phyloP scores from a whole-genome alignment of 495 filamentous ascomycete species.

The Aspergillus kassunensis region DNA sequence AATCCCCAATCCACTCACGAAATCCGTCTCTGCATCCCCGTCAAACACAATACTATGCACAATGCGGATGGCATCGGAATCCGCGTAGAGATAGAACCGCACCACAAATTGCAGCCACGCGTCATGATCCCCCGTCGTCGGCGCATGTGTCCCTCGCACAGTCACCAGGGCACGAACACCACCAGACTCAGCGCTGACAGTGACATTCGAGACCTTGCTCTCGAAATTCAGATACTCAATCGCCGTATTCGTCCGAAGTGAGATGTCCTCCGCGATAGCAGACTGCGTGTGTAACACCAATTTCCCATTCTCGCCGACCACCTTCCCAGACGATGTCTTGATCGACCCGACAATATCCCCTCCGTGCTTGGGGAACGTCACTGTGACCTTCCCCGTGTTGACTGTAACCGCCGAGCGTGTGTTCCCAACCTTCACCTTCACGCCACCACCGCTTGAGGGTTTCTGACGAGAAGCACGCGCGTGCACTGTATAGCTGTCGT shows the following conservation, averaged over 20 bases:
- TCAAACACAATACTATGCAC: slow-evolving; percentile 40
- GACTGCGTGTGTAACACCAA: slow-evolving; percentile 37
- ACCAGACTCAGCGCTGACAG: slow-evolving; percentile 13
- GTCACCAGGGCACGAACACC: slow-evolving; percentile 34
- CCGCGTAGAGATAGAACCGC: slow-evolving; percentile 42
- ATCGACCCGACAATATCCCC: slow-evolving; percentile 29
- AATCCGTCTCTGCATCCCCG: slow-evolving; percentile 28
- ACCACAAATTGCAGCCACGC: slow-evolving; percentile 38
- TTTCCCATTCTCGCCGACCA: slow-evolving; percentile 37
- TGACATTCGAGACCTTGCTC: slow-evolving; percentile 18
- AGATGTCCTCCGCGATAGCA: slow-evolving; percentile 25
- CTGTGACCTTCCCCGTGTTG: slow-evolving; percentile 35
- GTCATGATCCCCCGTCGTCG: slow-evolving; percentile 12
- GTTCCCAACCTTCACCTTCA: slow-evolving; percentile 3
- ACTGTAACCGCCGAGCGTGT: slow-evolving; percentile 11
- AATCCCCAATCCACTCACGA: slow-evolving; percentile 36
- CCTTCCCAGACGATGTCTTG: slow-evolving; percentile 30
- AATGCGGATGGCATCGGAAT: slow-evolving; percentile 33
- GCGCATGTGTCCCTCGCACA: slow-evolving; percentile 23
- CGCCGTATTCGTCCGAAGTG: slow-evolving; percentile 11
- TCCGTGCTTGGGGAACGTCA: slow-evolving; percentile 33
- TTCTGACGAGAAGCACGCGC: not conserved
- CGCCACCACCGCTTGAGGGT: not conserved
- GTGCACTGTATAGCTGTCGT: slow-evolving; percentile 13
- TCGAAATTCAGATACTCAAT: slow-evolving; percentile 22